These are phyloP conservation scores for Mycosphaerella arachidis DNA, from an alignment of 2,329 filamentous ascomycete genomes.

Conservation along the genomic window DNA sequence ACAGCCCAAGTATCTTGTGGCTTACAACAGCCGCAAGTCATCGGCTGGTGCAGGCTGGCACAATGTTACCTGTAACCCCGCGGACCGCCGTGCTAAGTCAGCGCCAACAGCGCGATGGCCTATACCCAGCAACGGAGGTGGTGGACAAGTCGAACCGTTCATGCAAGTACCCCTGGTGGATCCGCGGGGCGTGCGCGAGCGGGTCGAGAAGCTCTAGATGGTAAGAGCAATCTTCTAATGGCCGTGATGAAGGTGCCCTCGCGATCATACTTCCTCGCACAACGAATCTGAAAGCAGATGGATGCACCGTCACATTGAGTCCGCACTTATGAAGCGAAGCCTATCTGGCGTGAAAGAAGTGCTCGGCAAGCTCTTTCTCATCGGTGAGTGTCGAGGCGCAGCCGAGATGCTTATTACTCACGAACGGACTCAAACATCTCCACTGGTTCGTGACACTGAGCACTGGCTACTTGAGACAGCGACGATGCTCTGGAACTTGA, in stretches of 20 bases:
- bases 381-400: background rate
- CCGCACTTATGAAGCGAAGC: background rate
- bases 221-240: background rate
- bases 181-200: background rate
- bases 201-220: background rate
- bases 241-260: background rate
- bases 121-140: background rate
- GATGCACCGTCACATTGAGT: background rate
- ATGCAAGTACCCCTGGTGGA: constrained; percentile 1
- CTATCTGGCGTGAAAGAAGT: background rate
- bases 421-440: background rate
- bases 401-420: background rate
- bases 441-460: background rate
- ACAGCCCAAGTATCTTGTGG: background rate
- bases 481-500: background rate
- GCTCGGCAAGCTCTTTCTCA: background rate
- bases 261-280: background rate
- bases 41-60: background rate
- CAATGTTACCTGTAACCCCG: background rate
- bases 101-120: too few species aligned
- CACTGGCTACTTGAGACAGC: background rate
- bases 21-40: background rate
- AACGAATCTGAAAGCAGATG: background rate
- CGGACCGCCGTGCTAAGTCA: background rate
- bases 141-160: background rate